These are phyloP conservation scores for Coniochaeta ligniaria DNA, from an alignment of 2,329 filamentous ascomycete species.

Conservation along the genomic window DNA sequence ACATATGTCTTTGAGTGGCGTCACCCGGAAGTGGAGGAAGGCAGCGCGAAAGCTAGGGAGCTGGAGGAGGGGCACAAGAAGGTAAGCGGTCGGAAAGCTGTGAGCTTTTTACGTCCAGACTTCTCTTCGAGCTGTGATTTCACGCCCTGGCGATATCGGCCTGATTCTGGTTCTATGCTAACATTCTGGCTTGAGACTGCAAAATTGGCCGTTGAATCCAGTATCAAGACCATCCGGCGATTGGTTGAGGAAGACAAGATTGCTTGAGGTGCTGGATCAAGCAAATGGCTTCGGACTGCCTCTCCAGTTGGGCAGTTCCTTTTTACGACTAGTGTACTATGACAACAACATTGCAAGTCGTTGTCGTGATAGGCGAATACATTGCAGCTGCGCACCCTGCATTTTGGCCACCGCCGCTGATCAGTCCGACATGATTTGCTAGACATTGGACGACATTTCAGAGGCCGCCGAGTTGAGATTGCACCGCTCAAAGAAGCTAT, in stretches of 20 bases:
- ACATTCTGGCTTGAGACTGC: slow-evolving; percentile 13
- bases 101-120: too few relatives aligned
- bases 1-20: slow-evolving; percentile 26
- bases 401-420: background rate
- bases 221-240: slow-evolving; percentile 15
- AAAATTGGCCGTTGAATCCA: slow-evolving; percentile 17
- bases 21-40: slow-evolving; percentile 12
- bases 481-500: too few relatives aligned
- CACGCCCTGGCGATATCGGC: background rate
- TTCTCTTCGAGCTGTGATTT: too few relatives aligned
- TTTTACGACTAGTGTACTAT: background rate
- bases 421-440: background rate
- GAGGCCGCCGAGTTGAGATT: background rate
- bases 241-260: slow-evolving; percentile 15
- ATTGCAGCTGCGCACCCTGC: background rate
- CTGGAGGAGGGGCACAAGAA: slow-evolving; percentile 14
- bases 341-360: background rate
- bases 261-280: background rate
- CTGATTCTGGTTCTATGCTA: background rate
- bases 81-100: slow-evolving; percentile 11
- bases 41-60: slow-evolving; percentile 12
- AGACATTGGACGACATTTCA: background rate
- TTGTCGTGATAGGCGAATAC: background rate
- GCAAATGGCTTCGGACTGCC: background rate
- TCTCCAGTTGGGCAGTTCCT: background rate